phyloP scores from a whole-genome alignment of 1,284 basidiomycete species.

The Cryptococcus hybrid region DNA sequence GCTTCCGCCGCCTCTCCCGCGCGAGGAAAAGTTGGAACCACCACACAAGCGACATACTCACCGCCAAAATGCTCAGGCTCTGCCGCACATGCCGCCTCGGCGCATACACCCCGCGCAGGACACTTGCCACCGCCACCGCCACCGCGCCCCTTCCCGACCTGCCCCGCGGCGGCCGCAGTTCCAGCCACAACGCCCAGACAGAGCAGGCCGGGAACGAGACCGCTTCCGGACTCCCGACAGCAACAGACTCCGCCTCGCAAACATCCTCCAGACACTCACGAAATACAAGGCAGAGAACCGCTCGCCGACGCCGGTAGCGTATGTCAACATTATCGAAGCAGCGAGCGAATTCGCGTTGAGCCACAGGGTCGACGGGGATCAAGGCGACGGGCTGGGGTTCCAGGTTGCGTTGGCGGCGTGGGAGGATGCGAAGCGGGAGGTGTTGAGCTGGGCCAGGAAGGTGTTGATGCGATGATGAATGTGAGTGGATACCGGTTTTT shows the following conservation, averaged over 20 bases:
- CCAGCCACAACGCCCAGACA: background rate
- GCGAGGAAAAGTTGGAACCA: too few relatives aligned
- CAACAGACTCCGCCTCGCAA: background rate
- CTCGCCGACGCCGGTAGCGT: slow-evolving; percentile 30
- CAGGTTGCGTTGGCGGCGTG: slow-evolving; percentile 34
- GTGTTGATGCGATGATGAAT: slow-evolving; percentile 29
- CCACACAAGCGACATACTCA: too few relatives aligned
- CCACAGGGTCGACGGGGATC: slow-evolving; percentile 4
- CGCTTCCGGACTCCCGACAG: background rate
- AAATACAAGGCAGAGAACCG: slow-evolving; percentile 17
- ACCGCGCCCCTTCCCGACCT: background rate
- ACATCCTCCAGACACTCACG: slow-evolving; percentile 23
- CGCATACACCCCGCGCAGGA: background rate
- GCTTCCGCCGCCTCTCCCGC: too few relatives aligned
- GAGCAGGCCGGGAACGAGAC: background rate
- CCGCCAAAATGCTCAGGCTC: background rate
- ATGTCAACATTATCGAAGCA: slow-evolving; percentile 29
- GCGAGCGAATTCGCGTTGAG: slow-evolving; percentile 25
- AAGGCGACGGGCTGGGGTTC: slow-evolving; percentile 27
- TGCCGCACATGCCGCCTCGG: background rate
- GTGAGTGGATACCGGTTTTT: slow-evolving; percentile 16
- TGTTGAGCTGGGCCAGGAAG: slow-evolving; percentile 31
- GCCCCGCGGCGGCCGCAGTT: background rate
- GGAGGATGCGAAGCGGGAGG: slow-evolving; percentile 32
- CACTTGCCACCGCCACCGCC: background rate